Evolutionary conservation across 108 stramenopile species (phyloP), one percentile per base, ranked within the genome.

Genomic region (Pinguiococcus pyrenoidosus): DNA sequence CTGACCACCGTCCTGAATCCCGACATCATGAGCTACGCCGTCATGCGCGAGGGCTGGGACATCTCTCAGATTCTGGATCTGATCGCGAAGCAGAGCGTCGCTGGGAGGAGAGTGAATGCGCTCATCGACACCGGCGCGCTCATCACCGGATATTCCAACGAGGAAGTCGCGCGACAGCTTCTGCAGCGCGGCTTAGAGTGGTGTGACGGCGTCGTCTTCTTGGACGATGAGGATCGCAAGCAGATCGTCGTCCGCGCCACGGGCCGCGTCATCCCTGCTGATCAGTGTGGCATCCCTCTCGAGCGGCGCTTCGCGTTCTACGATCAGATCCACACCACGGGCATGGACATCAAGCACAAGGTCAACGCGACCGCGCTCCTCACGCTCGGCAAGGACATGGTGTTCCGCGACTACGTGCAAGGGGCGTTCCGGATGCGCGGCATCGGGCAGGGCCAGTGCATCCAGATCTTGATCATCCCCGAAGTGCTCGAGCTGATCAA

Each of bases 341-440:
- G 92, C 20, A 90, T 90, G 92, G 92, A 94, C 69, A 90, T 90
- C 55, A 78, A 86, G 45, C 92, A 95, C 50, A 76, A 77, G 32
- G 81, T 85, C 37, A 81, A 89, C 59, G 85, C 92, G 2, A 64
- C 71, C 36, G 87, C 89, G 32, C 79, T 66, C 2, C 69, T 91
- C 37, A 95, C 92, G n/a, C 72, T 95, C 4, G 87, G 87, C 9
- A 95, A 95, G 55, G 92, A 91, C 48, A 91, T 95, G 92, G 89
- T 88, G 1, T 88, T 89, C 46, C 78, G 92, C 40, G 92, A 95
- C 50, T 91, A 88, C 65, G 88, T 86, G 1, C 92, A 95, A 32
- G 92, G 89, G 14, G 84, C 87, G n/a, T 95, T 85, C 60, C 68
- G 92, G 12, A 95, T 95, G 92, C 66, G 92, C 18, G 89, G 89